Percentiles rank a stretch among this genome's conserved stretches.
These are phyloP conservation scores for Pseudotsuga menziesii DNA, from an alignment of 75 land plant species.

Conservation along the genomic window DNA sequence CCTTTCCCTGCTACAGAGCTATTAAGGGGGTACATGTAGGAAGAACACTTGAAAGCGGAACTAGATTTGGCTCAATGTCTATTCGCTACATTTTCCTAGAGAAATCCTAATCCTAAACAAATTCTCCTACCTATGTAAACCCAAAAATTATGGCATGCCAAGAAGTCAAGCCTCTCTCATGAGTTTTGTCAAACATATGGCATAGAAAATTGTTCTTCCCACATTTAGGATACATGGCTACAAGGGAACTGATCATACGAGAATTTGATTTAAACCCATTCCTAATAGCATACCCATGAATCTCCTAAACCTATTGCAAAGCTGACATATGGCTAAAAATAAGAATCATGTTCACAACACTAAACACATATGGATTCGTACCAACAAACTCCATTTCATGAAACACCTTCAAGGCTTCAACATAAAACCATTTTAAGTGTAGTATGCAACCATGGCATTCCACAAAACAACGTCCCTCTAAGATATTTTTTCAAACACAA, in stretches of 20 bases:
- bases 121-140: constrained; percentile 21
- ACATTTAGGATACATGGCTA: constrained; percentile 48
- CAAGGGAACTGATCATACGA: constrained; percentile 19
- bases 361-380: constrained; percentile 21
- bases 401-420: constrained; percentile 34
- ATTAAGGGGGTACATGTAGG: constrained; percentile 24
- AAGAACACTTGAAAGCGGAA: constrained; percentile 34
- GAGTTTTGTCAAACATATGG: constrained; percentile 25
- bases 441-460: constrained; percentile 41
- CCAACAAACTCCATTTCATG: constrained; percentile 25
- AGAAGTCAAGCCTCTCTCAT: constrained; percentile 23
- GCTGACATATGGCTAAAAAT: constrained; percentile 26
- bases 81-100: constrained; percentile 22
- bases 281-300: constrained; percentile 38
- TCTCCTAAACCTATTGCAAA: constrained; percentile 41
- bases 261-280: constrained; percentile 15
- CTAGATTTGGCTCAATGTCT: constrained; percentile 22
- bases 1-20: not conserved
- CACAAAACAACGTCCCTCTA: constrained; percentile 40
- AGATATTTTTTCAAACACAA: constrained; percentile 26
- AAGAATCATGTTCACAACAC: constrained; percentile 27
- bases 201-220: constrained; percentile 27
- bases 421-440: constrained; percentile 12
- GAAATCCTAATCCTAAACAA: constrained; percentile 18
- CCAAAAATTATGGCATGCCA: constrained; percentile 61